Evolutionary conservation across 176 grass and related monocot genomes (phyloP), one percentile per base, ranked within the genome.

Genomic region (Cenchrus fungigraminus): DNA sequence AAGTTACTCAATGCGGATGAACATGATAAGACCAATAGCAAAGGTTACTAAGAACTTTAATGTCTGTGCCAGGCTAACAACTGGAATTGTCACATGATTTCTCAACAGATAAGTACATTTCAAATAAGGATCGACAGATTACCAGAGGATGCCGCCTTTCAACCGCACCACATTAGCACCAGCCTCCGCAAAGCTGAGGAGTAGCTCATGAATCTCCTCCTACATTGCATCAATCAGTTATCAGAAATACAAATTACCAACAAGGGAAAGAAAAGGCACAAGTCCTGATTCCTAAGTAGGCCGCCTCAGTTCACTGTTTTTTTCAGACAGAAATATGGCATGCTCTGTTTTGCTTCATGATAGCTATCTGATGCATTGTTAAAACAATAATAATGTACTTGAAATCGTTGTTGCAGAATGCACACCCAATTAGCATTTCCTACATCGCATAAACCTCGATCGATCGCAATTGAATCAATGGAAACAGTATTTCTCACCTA

Each of bases 131-230:
- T 46, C 4, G 57, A 50, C 1, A 73, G n/a, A 82, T 65, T 93
- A 96, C 97, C 93, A 96, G 85, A 82, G 97, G 97, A 91, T 99
- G 3, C 93, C 93, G 73, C 97, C 97, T 87, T 99, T 99, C 79
- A 99, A 74, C 97, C 22, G 89, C 55, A 99, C 91, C 32, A 98
- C 97, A 89, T 96, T 99, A 68, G 93, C 97, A 71, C 93, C 97
- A 51, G 88, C 97, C 91, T 99, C 97, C 0, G 22, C 22, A 77
- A 99, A 99, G 71, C 89, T 96, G 29, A 99, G 86, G 91, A 25
- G 22, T 86, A 99, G 75, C 77, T 96, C 91, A 50, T 99, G 97
- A 84, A 99, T 99, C 76, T 99, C 91, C 79, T 95, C 97, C 93
- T 98, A 56, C 76, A 87, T 79, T 81, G 77, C 84, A 78, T 60